Evolutionary conservation across 352 stramenopile genomes (phyloP), one percentile per base, ranked within the genome.

Genomic region (Pythium coloratum): DNA sequence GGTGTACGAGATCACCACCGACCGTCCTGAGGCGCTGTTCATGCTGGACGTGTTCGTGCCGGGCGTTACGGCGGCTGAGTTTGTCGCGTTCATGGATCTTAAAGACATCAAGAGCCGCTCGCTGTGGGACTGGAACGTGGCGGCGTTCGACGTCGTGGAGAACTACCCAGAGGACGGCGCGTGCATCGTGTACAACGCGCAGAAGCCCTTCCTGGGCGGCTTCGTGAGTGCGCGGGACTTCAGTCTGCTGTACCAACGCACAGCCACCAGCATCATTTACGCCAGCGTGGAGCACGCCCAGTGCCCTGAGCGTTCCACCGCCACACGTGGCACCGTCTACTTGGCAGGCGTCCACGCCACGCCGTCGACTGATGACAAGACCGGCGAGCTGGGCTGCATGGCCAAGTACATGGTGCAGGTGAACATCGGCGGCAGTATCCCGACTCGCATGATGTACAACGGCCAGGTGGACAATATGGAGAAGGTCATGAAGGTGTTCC

Each of bases 391-490:
- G 7, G 73, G 76, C 7, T 83, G 86, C 53, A 63, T 66, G 16
- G 49, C 86, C 28, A 80, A 75, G 50, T 88, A 88, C 63, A 70
- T 88, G 55, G 77, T 74, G 26, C 79, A 90, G 38, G 76, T 78
- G 34, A 79, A 88, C 62, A 82, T 88, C 49, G 66, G 72, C 26
- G 77, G 79, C 38, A 81, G 69, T 50, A 63, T 90, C 34, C 79
- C 81, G 0, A 57, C 71, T 10, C 80, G 78, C 28, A 69, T 90
- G 32, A 70, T 86, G 18, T 81, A 87, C 66, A 88, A 74, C 57
- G 81, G 79, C 46, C 83, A 75, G 44, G 75, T 84, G 32, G 81
- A 89, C 76, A 86, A 75, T 63, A 80, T 88, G 76, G 70, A 78
- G 46, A 88, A 87, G 60, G 77, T 87, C 66, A 71, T 82, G 34